Percentiles rank a stretch among this genome's conserved stretches.
These are phyloP conservation scores for Chrysoporthe cubensis DNA, from an alignment of 2,329 filamentous ascomycete species.

Conservation along the genomic window DNA sequence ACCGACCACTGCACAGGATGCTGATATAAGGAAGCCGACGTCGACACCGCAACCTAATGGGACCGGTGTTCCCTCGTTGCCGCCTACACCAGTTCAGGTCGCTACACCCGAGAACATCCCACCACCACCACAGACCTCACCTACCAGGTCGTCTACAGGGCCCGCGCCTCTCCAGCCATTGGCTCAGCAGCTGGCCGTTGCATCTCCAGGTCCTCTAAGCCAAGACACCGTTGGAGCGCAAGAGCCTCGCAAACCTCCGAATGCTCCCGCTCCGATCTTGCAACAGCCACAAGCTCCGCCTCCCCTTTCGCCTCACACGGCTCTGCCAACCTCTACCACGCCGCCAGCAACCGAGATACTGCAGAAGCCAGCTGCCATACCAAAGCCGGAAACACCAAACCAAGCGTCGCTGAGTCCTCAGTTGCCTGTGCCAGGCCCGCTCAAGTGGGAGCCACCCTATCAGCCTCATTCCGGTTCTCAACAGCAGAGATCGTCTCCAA, in stretches of 20 bases:
- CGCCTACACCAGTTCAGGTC: conserved; percentile 23
- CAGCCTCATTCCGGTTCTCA: conserved; percentile 36
- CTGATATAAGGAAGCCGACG: conserved; percentile 11
- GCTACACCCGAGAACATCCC: conserved; percentile 10
- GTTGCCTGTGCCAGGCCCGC: conserved; percentile 37
- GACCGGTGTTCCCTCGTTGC: conserved; percentile 13
- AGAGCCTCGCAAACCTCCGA: conserved; percentile 19
- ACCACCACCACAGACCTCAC: conserved; percentile 15
- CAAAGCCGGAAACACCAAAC: conserved; percentile 37
- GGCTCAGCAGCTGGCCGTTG: conserved; percentile 11
- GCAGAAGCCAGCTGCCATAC: conserved; percentile 40
- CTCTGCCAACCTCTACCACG: conserved; percentile 34
- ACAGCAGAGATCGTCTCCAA: conserved; percentile 25
- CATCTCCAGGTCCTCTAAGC: conserved; percentile 11
- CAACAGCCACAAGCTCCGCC: conserved; percentile 45
- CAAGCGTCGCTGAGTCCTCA: conserved; percentile 32
- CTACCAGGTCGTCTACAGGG: conserved; percentile 16
- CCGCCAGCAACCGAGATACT: conserved; percentile 36
- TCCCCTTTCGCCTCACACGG: conserved; percentile 36
- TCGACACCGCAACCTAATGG: conserved; percentile 27
- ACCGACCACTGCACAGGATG: conserved; percentile 17
- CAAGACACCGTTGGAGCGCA: conserved; percentile 15
- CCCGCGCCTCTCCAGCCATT: conserved; percentile 21
- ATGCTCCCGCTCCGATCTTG: conserved; percentile 38
- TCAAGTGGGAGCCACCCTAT: conserved; percentile 49